These are phyloP conservation scores for Macrotyloma uniflorum DNA, from an alignment of 306 rosid genomes.

Conservation along the genomic window DNA sequence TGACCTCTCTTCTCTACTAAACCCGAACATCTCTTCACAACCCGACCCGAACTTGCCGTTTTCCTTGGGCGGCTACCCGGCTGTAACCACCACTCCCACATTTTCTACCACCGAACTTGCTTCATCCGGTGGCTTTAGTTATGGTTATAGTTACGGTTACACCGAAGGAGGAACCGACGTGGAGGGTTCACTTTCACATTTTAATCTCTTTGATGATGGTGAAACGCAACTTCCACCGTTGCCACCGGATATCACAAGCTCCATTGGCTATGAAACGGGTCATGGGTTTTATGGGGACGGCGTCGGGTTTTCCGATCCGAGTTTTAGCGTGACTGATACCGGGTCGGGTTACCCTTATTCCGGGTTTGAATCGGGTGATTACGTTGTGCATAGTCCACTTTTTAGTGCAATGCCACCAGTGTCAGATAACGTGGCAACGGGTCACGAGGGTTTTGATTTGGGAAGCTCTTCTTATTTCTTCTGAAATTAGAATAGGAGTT, in stretches of 20 bases:
- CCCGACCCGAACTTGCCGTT: background rate
- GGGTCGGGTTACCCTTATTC: constrained; percentile 8
- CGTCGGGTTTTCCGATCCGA: background rate
- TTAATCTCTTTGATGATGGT: constrained; percentile 11
- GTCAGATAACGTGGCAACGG: constrained; percentile 18
- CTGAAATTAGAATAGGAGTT: background rate
- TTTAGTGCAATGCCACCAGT: constrained; percentile 41
- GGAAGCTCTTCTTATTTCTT: constrained; percentile 41
- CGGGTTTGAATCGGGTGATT: constrained; percentile 15
- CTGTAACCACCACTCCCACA: background rate
- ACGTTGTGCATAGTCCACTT: constrained; percentile 37
- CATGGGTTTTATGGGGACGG: background rate
- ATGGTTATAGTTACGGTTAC: constrained; percentile 9
- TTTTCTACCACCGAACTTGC: background rate
- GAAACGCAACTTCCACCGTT: constrained; percentile 54
- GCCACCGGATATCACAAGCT: constrained; percentile 60
- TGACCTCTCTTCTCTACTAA: background rate
- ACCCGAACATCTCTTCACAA: background rate
- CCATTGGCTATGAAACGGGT: constrained; percentile 37
- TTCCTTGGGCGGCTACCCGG: constrained; percentile 6
- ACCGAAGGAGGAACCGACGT: background rate
- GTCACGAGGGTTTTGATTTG: constrained; percentile 34
- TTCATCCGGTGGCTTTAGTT: background rate
- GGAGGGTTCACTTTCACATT: constrained; percentile 30
- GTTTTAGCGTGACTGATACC: too few species aligned